A percentile compares a stretch with the other conserved stretches of the same genome.
Evolutionary conservation across 1,139 yeast species (phyloP).

Genomic region (Sugiyamaella grinbergsii): DNA sequence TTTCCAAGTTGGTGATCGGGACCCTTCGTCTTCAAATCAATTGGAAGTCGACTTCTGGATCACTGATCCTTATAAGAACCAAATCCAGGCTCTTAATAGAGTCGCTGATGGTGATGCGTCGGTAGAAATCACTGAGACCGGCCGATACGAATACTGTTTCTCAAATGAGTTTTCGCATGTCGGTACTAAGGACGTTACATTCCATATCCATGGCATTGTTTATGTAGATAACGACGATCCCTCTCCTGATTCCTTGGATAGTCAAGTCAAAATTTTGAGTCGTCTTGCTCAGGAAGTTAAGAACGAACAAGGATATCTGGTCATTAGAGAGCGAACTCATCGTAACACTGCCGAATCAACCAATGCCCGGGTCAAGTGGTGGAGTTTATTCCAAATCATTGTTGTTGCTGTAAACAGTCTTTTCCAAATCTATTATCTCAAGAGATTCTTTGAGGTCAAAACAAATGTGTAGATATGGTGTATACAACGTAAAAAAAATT

Average conservation of each 20-base stretch:
- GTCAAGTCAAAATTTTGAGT: slow-evolving; percentile 74
- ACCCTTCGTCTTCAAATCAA: slow-evolving; percentile 76
- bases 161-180: slow-evolving; percentile 76
- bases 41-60: slow-evolving; percentile 72
- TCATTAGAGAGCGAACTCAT: slow-evolving; percentile 94
- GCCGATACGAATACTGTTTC: slow-evolving; percentile 88
- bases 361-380: slow-evolving; percentile 95
- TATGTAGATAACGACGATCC: slow-evolving; percentile 86
- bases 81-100: slow-evolving; percentile 52
- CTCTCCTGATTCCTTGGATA: slow-evolving; percentile 78
- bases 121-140: slow-evolving; percentile 62
- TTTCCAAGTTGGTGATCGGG: slow-evolving; percentile 93
- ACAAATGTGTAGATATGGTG: slow-evolving; percentile 55
- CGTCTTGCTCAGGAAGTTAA: slow-evolving; percentile 82
- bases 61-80: slow-evolving; percentile 60
- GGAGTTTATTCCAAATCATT: slow-evolving; percentile 89
- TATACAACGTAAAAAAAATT: slow-evolving; percentile 4
- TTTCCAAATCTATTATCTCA: slow-evolving; percentile 91
- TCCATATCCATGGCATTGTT: slow-evolving; percentile 91
- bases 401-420: slow-evolving; percentile 85
- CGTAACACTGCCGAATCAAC: slow-evolving; percentile 98
- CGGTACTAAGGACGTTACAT: slow-evolving; percentile 86
- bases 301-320: slow-evolving; percentile 86
- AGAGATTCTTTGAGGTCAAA: slow-evolving; percentile 93
- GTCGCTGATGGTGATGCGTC: slow-evolving; percentile 82